Evolutionary conservation across 805 yeast species (phyloP), one percentile per base, ranked within the genome.

Genomic region (Metschnikowia reukaufii): DNA sequence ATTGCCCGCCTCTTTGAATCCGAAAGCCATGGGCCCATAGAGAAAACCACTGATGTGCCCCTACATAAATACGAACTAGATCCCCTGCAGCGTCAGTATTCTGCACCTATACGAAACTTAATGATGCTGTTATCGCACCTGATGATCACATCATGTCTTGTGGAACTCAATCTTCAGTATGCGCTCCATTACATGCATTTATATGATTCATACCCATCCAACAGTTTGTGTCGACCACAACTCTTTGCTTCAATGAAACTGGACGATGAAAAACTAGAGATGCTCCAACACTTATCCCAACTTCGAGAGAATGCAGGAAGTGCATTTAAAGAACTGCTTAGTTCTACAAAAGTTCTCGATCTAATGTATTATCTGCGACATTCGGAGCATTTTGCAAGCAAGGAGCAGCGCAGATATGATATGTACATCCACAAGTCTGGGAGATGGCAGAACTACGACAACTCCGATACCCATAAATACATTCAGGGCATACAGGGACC

Each of bases 381-480:
- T n/a, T 45, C 49, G 5, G 63, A 58, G 18, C 18, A 48, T 15
- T 68, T 67, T 44, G 57, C 54, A 32, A 60, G 66, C 15, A 30
- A 56, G 4, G 61, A 58, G 30, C 54, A 53, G 44, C 58, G 54
- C 39, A 47, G 73, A 34, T 45, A 47, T 13, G 56, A 58, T 23
- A 64, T 66, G 46, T 53, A 52, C 39, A 47, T 56, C 38, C 52
- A 52, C 55, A 66, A 66, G 40, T 65, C 73, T 6, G 65, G 66
- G 0, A 63, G 66, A 25, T 62, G 59, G 50, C 58, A 68, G 31
- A 68, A 65, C 44, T 67, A 67, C 46, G 64, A 62, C 6, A 56
- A 62, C 30, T 56, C 68, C 1, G 74, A 70, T 38, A 56, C 61
- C 1, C 42, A 54, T 5, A 53, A 50, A n/a, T 49, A 48, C 31